phyloP scores from a whole-genome alignment of 768 basidiomycete species.

The Amanita jacksonii region DNA sequence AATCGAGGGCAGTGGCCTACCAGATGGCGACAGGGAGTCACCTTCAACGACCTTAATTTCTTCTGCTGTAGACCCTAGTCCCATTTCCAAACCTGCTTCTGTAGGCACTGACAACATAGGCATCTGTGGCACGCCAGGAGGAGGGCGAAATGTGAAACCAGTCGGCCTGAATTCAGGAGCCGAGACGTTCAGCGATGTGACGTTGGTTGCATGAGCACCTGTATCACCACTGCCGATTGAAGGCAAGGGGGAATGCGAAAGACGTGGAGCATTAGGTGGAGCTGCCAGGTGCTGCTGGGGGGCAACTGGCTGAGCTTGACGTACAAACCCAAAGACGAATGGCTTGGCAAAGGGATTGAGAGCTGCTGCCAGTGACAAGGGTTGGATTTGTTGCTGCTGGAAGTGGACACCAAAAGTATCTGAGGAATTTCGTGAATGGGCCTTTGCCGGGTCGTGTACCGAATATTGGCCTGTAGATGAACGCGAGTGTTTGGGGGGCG shows the following conservation, averaged over 20 bases:
- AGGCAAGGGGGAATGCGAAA: constrained; percentile 33
- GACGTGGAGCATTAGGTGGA: constrained; percentile 25
- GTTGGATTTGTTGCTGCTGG: constrained; percentile 15
- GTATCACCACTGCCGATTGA: constrained; percentile 22
- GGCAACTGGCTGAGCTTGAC: constrained; percentile 15
- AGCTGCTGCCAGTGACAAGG: constrained; percentile 15
- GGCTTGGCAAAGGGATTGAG: constrained; percentile 80
- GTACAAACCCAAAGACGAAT: constrained; percentile 60
- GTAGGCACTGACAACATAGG: constrained; percentile 20
- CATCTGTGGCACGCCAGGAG: constrained; percentile 55
- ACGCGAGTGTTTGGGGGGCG: constrained; percentile 58
- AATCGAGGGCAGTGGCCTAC: constrained; percentile 18
- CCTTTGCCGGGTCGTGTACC: constrained; percentile 47
- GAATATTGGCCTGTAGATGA: constrained; percentile 50
- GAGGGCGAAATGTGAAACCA: constrained; percentile 70
- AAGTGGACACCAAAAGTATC: constrained; percentile 18
- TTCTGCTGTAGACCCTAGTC: constrained; percentile 12
- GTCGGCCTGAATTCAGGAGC: constrained; percentile 77
- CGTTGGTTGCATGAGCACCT: not conserved
- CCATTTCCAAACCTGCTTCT: constrained; percentile 13
- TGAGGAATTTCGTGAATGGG: constrained; percentile 53
- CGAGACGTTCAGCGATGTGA: constrained; percentile 64
- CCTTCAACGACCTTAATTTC: constrained; percentile 2
- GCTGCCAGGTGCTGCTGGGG: not conserved
- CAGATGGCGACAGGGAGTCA: constrained; percentile 14